Conservation (phyloP, 768 basidiomycete genomes). For the Phaeolepiota aurea region DNA sequence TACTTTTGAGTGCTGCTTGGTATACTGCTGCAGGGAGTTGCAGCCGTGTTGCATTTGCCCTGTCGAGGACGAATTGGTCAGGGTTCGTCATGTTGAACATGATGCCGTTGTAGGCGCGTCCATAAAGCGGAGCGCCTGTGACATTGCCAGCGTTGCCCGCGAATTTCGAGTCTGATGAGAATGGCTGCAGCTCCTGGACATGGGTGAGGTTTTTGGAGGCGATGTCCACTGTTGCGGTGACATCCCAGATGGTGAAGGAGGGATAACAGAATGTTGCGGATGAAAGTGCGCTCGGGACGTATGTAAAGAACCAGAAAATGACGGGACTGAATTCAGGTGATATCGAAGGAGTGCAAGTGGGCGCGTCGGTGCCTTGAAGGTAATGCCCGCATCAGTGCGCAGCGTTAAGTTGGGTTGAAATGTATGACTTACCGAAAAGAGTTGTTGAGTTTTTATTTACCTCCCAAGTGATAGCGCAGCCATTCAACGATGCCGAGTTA, state of each 20-base stretch:
- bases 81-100: slow-evolving; percentile 33
- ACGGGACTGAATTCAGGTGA: slow-evolving; percentile 35
- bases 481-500: slow-evolving; percentile 29
- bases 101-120: slow-evolving; percentile 47
- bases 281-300: slow-evolving; percentile 15
- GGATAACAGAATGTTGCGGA: slow-evolving; percentile 43
- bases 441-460: slow-evolving; percentile 29
- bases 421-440: slow-evolving; percentile 31
- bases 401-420: neutral
- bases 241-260: slow-evolving; percentile 33
- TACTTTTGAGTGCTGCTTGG: slow-evolving; percentile 31
- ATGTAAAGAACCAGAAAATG: slow-evolving; percentile 52
- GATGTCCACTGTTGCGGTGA: slow-evolving; percentile 34
- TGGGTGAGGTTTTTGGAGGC: slow-evolving; percentile 31
- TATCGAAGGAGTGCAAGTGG: slow-evolving; percentile 15
- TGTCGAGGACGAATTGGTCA: slow-evolving; percentile 28
- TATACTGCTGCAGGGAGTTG: slow-evolving; percentile 45
- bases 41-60: slow-evolving; percentile 35
- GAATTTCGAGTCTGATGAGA: slow-evolving; percentile 27
- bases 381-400: neutral
- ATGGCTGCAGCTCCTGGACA: slow-evolving; percentile 32
- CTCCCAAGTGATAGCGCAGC: slow-evolving; percentile 30
- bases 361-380: slow-evolving; percentile 19
- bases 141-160: slow-evolving; percentile 33
- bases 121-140: slow-evolving; percentile 34